A percentile compares a stretch with the other conserved stretches of the same genome.
phyloP scores from a whole-genome alignment of 352 stramenopile genomes.

The Aphanomyces astaci region DNA sequence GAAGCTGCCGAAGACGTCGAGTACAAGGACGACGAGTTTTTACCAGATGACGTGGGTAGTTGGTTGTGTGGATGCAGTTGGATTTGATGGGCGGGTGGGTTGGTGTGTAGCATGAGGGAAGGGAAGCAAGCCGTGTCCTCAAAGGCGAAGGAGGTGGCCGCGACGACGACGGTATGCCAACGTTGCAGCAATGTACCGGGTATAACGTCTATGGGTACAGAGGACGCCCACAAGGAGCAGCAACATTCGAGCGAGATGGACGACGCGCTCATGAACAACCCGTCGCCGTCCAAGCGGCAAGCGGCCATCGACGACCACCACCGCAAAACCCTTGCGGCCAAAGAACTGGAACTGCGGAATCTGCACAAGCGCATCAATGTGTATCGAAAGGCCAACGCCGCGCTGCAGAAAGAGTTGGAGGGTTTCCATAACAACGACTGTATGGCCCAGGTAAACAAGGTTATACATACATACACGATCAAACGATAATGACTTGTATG shows the following conservation, averaged over 20 bases:
- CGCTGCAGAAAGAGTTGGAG: constrained; percentile 11
- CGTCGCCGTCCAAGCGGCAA: background rate
- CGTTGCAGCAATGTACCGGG: no score
- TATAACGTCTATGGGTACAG: no score
- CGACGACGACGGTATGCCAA: background rate
- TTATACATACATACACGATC: no score
- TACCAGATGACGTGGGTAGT: background rate
- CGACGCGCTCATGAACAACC: background rate
- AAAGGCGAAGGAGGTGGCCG: no score
- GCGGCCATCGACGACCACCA: background rate
- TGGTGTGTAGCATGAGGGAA: no score
- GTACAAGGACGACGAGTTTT: constrained; percentile 5
- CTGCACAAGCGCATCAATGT: constrained; percentile 16
- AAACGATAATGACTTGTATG: background rate
- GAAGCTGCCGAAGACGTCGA: background rate
- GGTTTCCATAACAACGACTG: constrained; percentile 4
- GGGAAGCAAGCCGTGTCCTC: no score
- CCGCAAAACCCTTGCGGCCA: background rate
- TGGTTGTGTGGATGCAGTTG: background rate
- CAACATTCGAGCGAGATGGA: background rate
- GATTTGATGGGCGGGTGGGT: no score
- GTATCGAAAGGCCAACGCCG: constrained; percentile 15
- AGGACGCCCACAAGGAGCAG: background rate
- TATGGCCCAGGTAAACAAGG: constrained; percentile 2
- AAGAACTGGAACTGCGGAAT: background rate